Evolutionary conservation across 2,329 filamentous ascomycete genomes (phyloP), one percentile per base, ranked within the genome.

Genomic region (Penicillium sp.): DNA sequence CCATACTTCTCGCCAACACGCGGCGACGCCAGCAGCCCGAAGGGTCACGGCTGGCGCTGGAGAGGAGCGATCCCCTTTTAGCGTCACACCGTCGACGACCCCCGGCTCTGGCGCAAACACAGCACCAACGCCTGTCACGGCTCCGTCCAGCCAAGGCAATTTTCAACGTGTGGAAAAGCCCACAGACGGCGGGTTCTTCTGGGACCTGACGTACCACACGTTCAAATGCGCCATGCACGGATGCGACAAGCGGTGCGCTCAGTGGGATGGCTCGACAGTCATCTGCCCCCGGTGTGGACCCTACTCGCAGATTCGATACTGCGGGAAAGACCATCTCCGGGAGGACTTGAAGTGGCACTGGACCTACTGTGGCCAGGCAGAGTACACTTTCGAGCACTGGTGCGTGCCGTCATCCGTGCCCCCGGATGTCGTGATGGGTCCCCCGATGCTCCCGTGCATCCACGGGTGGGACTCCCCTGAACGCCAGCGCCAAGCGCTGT

Each of bases 161-260:
- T 29, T 9, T 3, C 25, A 30, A 15, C 13, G 3, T 9, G 9
- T 23, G 16, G 6, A 20, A 6, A 37, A 27, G 29, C 14, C 18
- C 13, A 11, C 4, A 8, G 29, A 25, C 12, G 22, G 18, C 11
- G 22, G 18, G 1, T 59, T 51, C 28, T 54, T 55, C 33, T 59
- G 48, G 44, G 51, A 78, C 69, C 37, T 74, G 65, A 42, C 76
- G 66, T 46, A 71, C 67, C 12, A 70, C 68, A 11, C 72, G 61
- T 66, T 77, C 65, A 51, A 40, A n/a, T 66, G 64, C 35, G 42
- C 47, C 10, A 48, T 45, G 32, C 11, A 18, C 2, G 41, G 40
- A 25, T 66, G 64, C 31, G 34, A 54, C 13, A 54, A 51, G 17
- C 44, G 48, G 25, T 67, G 63, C 35, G 53, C 50, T 33, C 42